phyloP scores from a whole-genome alignment of 257 asterid species.

The Cruciata laevipes region DNA sequence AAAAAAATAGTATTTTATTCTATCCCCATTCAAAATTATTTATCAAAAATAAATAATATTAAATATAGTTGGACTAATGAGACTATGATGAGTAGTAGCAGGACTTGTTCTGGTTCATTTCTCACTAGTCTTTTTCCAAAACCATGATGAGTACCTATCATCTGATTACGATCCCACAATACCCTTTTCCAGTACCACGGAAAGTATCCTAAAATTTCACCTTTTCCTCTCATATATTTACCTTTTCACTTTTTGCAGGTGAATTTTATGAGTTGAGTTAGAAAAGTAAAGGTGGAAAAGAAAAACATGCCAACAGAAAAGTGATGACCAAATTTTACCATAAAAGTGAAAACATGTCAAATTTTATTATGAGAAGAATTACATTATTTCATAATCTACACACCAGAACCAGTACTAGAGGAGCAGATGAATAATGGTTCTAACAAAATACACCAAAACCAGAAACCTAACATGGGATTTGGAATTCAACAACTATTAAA shows the following conservation, averaged over 20 bases:
- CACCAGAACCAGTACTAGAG: background rate
- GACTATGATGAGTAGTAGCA: background rate
- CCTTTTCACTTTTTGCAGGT: background rate
- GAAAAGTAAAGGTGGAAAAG: no score
- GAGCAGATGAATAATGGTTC: background rate
- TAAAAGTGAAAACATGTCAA: no score
- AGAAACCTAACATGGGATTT: background rate
- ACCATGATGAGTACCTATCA: conserved; percentile 13
- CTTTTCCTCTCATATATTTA: no score
- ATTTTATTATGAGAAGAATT: no score
- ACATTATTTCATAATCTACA: no score
- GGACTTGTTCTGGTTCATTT: background rate
- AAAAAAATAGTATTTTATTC: background rate
- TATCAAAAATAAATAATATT: no score
- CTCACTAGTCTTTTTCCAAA: background rate
- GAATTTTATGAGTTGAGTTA: background rate
- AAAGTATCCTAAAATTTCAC: conserved; percentile 3
- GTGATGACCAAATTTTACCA: no score
- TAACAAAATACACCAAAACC: background rate
- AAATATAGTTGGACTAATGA: background rate
- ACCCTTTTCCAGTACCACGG: conserved; percentile 24
- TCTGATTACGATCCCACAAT: conserved; percentile 13
- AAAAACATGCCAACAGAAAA: no score
- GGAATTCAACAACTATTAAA: background rate
- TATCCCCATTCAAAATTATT: no score